Conservation (phyloP, 257 asterid genomes). For the Nicotiana tabacum region DNA sequence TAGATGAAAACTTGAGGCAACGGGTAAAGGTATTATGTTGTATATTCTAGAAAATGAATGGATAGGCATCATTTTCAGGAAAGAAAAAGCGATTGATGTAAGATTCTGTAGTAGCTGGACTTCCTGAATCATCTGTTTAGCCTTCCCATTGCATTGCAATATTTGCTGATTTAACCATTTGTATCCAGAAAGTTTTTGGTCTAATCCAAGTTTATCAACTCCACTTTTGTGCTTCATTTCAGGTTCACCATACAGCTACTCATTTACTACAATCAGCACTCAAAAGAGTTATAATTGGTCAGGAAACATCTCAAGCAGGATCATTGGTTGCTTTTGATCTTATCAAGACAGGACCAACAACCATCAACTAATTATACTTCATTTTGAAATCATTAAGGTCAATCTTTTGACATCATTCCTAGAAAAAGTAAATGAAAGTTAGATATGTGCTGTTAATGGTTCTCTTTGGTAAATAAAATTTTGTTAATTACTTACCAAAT, state of each 20-base stretch:
- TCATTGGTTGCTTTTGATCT: too few species aligned
- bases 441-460: too few species aligned
- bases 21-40: constrained; percentile 61
- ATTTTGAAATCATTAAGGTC: too few species aligned
- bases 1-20: constrained; percentile 76
- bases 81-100: not conserved
- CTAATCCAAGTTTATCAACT: not conserved
- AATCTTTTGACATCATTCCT: too few species aligned
- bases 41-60: not conserved
- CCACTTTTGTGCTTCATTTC: constrained; percentile 5
- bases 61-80: not conserved
- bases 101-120: not conserved
- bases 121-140: not conserved
- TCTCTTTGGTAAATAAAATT: too few species aligned
- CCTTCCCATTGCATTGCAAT: not conserved
- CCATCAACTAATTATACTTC: too few species aligned
- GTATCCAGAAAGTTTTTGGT: not conserved
- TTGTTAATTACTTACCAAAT: too few species aligned
- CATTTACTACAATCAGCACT: constrained; percentile 96
- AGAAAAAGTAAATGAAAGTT: too few species aligned
- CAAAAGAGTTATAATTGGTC: constrained; percentile 26
- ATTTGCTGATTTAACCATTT: not conserved
- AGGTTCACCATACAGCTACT: constrained; percentile 97
- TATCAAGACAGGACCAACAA: too few species aligned
- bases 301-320: too few species aligned